These are phyloP conservation scores for Yarrowia phangngaensis DNA, from an alignment of 805 yeast species.

Conservation along the genomic window DNA sequence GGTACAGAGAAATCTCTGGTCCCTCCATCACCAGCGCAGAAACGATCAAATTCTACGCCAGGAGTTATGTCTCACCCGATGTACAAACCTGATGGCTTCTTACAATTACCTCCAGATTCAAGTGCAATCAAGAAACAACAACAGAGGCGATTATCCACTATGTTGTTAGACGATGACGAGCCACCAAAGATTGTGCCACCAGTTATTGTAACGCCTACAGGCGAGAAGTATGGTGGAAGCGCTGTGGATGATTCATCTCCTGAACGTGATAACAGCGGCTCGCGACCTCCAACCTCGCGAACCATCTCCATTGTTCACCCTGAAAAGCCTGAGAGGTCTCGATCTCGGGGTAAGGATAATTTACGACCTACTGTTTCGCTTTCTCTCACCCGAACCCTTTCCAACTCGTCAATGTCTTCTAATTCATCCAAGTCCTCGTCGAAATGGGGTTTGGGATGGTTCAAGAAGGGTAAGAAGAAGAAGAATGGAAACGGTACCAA, in stretches of 20 bases:
- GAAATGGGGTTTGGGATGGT: constrained; percentile 25
- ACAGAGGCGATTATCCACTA: constrained; percentile 6
- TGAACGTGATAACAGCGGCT: constrained; percentile 13
- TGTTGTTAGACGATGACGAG: constrained; percentile 17
- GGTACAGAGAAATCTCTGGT: background rate
- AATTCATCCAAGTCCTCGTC: constrained; percentile 21
- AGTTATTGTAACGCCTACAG: background rate
- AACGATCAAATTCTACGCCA: constrained; percentile 8
- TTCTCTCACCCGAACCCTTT: constrained; percentile 22
- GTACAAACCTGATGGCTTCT: constrained; percentile 20
- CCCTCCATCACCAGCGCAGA: constrained; percentile 4
- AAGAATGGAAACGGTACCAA: constrained; percentile 2
- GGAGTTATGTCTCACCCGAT: constrained; percentile 10
- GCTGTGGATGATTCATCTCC: constrained; percentile 23
- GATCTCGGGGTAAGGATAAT: constrained; percentile 16
- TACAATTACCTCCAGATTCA: constrained; percentile 22
- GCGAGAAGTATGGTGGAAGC: constrained; percentile 4
- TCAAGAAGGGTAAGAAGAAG: constrained; percentile 17
- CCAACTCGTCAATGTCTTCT: constrained; percentile 22
- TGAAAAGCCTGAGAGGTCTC: constrained; percentile 19
- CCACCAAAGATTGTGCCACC: background rate
- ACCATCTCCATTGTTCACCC: constrained; percentile 25
- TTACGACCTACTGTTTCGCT: constrained; percentile 16
- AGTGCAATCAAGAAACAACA: constrained; percentile 19
- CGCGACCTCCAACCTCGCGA: constrained; percentile 18